phyloP scores from a whole-genome alignment of 2,329 filamentous ascomycete genomes.

The Penicillium capsulatum region DNA sequence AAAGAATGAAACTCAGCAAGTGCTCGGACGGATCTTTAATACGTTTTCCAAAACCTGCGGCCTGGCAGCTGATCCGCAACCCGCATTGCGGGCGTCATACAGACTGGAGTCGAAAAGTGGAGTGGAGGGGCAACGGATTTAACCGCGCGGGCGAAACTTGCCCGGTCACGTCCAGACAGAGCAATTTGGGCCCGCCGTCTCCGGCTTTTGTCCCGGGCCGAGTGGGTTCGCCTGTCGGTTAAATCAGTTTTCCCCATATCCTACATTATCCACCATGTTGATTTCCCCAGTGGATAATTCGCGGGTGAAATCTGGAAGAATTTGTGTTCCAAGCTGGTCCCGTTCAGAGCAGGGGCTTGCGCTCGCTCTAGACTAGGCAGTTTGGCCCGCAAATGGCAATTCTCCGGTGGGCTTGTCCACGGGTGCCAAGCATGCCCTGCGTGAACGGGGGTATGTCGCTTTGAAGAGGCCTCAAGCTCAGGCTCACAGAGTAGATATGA shows the following conservation, averaged over 20 bases:
- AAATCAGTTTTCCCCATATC: not conserved
- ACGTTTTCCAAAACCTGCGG: too few relatives aligned
- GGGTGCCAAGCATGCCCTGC: conserved; percentile 4
- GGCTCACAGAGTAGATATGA: too few relatives aligned
- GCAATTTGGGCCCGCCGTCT: not conserved
- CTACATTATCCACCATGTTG: too few relatives aligned
- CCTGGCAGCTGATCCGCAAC: too few relatives aligned
- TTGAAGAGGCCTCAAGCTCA: too few relatives aligned
- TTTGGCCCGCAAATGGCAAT: conserved; percentile 18
- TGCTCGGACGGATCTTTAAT: too few relatives aligned
- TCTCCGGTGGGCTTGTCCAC: conserved; percentile 20
- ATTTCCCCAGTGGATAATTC: too few relatives aligned
- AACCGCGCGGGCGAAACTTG: conserved; percentile 2
- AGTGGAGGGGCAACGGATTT: not conserved
- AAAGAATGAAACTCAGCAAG: not conserved
- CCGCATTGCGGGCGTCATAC: not conserved
- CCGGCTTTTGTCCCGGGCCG: not conserved
- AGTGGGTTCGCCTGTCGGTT: conserved; percentile 1
- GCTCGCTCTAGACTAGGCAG: not conserved
- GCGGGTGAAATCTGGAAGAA: too few relatives aligned
- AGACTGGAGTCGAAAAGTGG: conserved; percentile 1
- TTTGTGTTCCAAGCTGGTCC: not conserved
- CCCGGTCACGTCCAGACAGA: not conserved
- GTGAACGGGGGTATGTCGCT: too few relatives aligned
- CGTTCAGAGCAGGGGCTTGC: not conserved